Evolutionary conservation across 2,329 filamentous ascomycete species (phyloP).

Genomic region (Penicillium sp.): DNA sequence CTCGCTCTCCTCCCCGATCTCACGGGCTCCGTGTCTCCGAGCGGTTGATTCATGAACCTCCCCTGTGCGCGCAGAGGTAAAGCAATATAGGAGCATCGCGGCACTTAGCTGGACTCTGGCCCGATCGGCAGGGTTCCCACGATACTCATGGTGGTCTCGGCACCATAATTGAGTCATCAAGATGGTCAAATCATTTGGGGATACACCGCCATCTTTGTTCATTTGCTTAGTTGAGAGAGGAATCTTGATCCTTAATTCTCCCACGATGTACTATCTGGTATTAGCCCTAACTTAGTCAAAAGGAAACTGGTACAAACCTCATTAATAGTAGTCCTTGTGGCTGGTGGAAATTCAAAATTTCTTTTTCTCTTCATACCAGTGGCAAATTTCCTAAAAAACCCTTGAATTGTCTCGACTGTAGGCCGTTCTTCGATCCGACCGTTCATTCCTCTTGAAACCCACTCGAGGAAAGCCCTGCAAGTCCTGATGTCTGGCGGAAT

Average conservation of each 20-base stretch:
- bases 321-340: neutral
- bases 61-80: constrained; percentile 16
- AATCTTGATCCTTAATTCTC: neutral
- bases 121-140: neutral
- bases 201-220: constrained; percentile 15
- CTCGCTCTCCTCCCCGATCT: neutral
- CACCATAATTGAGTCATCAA: constrained; percentile 22
- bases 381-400: neutral
- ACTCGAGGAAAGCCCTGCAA: neutral
- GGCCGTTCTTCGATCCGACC: neutral
- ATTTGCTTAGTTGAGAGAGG: constrained; percentile 13
- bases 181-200: constrained; percentile 20
- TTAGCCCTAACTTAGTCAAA: neutral
- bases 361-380: neutral
- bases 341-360: neutral
- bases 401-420: neutral
- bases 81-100: constrained; percentile 15
- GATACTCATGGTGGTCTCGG: constrained; percentile 18
- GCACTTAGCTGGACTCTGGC: neutral
- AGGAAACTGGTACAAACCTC: neutral
- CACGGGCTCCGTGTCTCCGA: neutral
- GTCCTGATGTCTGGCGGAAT: neutral
- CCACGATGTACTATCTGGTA: neutral
- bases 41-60: constrained; percentile 20
- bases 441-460: neutral